A percentile compares a stretch with the other conserved stretches of the same genome.
Conservation (phyloP, 1,284 basidiomycete genomes). For the Pyrrhoderma noxium region DNA sequence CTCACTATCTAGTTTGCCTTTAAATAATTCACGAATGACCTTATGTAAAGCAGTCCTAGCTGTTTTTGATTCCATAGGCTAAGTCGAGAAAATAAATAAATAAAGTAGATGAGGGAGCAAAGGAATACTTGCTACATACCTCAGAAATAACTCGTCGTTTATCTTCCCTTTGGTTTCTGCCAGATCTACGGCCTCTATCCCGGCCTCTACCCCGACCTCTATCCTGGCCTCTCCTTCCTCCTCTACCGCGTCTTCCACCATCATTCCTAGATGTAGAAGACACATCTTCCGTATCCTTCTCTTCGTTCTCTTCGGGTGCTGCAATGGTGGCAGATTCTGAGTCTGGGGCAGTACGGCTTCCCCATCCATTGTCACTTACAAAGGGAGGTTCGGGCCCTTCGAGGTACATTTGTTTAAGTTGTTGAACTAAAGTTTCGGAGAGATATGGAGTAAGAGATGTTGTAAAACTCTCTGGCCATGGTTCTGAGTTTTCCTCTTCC, state of each 20-base stretch:
- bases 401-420: constrained; percentile 64
- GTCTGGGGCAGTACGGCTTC: constrained; percentile 34
- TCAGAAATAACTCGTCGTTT: constrained; percentile 71
- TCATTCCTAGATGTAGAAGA: constrained; percentile 24
- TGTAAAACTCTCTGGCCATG: constrained; percentile 63
- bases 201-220: constrained; percentile 33
- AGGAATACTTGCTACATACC: constrained; percentile 36
- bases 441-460: constrained; percentile 53
- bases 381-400: constrained; percentile 70
- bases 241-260: constrained; percentile 36
- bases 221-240: constrained; percentile 42
- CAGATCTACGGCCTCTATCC: constrained; percentile 21
- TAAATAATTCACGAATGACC: constrained; percentile 73
- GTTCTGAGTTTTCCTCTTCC: constrained; percentile 24
- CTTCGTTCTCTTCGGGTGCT: constrained; percentile 23
- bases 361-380: constrained; percentile 64
- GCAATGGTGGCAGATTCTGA: constrained; percentile 20
- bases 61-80: constrained; percentile 81
- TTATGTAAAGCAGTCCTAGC: constrained; percentile 80
- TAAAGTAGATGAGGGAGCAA: neutral
- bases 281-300: constrained; percentile 24
- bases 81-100: constrained; percentile 19
- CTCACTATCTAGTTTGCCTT: constrained; percentile 78
- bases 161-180: constrained; percentile 46
- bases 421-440: constrained; percentile 49